A percentile compares a stretch with the other conserved stretches of the same genome.
phyloP scores from a whole-genome alignment of 305 asterid genomes.

The Galium porrigens region DNA sequence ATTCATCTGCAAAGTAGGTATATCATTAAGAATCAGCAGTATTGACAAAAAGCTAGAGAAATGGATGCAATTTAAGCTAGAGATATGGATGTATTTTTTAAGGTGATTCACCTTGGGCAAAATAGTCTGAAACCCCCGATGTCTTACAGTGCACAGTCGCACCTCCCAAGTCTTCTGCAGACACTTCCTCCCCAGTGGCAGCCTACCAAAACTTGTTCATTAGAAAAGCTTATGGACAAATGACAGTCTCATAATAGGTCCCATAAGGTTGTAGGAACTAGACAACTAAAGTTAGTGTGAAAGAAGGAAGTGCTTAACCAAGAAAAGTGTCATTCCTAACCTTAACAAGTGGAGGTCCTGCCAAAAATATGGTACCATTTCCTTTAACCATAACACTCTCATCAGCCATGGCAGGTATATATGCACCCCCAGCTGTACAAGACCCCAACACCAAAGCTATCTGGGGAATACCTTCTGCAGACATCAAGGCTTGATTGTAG shows the following conservation, averaged over 20 bases:
- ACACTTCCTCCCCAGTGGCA: slow-evolving; percentile 92
- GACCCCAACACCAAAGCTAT: slow-evolving; percentile 87
- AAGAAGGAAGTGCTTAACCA: slow-evolving; percentile 3
- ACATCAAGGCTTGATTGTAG: slow-evolving; percentile 85
- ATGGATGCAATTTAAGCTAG: slow-evolving; percentile 9
- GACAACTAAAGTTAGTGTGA: neutral
- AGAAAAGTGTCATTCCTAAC: slow-evolving; percentile 27
- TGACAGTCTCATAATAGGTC: neutral
- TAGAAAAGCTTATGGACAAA: slow-evolving; percentile 1
- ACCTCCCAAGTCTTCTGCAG: slow-evolving; percentile 95
- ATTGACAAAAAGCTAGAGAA: slow-evolving; percentile 15
- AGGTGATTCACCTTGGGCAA: slow-evolving; percentile 61
- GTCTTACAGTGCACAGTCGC: slow-evolving; percentile 86
- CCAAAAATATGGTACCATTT: slow-evolving; percentile 90
- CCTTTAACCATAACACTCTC: slow-evolving; percentile 98
- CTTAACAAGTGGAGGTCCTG: slow-evolving; percentile 99
- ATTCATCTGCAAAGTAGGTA: slow-evolving; percentile 53
- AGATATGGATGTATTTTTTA: slow-evolving; percentile 3
- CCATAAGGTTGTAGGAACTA: neutral
- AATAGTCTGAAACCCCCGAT: slow-evolving; percentile 91
- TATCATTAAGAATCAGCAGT: slow-evolving; percentile 11
- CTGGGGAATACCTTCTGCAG: slow-evolving; percentile 87
- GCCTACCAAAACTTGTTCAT: slow-evolving; percentile 45
- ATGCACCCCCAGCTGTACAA: slow-evolving; percentile 98
- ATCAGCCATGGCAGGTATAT: slow-evolving; percentile 99